These are phyloP conservation scores for Porogramme epimiltina DNA, from an alignment of 1,284 basidiomycete genomes.

Conservation along the genomic window DNA sequence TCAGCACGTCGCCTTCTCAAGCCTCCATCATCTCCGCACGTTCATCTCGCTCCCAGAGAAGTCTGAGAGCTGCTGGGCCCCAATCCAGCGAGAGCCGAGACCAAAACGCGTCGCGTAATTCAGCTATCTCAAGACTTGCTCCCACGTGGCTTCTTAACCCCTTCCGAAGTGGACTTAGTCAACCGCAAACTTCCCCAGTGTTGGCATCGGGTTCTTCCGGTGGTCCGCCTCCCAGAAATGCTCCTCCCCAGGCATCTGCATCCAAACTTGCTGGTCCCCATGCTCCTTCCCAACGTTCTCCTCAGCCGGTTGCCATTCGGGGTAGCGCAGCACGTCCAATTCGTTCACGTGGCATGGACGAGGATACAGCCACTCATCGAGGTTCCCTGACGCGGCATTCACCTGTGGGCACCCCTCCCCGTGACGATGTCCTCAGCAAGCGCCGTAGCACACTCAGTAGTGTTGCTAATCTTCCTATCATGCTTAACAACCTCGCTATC, in stretches of 20 bases:
- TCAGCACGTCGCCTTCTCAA: slow-evolving; percentile 72
- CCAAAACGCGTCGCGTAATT: slow-evolving; percentile 37
- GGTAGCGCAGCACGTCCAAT: slow-evolving; percentile 38
- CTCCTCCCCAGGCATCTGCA: slow-evolving; percentile 10
- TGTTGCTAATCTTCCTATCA: slow-evolving; percentile 43
- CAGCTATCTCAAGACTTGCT: slow-evolving; percentile 60
- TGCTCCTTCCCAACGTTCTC: slow-evolving; percentile 32
- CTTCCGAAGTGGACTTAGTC: slow-evolving; percentile 62
- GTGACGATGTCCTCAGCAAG: slow-evolving; percentile 60
- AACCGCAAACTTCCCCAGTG: slow-evolving; percentile 59
- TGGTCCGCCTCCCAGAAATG: slow-evolving; percentile 26
- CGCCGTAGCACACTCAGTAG: slow-evolving; percentile 49
- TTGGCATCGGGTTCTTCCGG: slow-evolving; percentile 46
- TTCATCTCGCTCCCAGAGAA: slow-evolving; percentile 41
- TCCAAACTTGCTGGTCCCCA: slow-evolving; percentile 4
- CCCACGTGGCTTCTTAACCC: slow-evolving; percentile 77
- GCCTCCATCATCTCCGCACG: slow-evolving; percentile 60
- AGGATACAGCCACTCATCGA: slow-evolving; percentile 49
- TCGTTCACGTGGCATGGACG: slow-evolving; percentile 50
- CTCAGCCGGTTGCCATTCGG: slow-evolving; percentile 58
- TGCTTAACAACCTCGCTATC: slow-evolving; percentile 50
- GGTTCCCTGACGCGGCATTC: slow-evolving; percentile 54
- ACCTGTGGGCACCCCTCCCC: slow-evolving; percentile 66
- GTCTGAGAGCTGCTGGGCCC: slow-evolving; percentile 27
- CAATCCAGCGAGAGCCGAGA: slow-evolving; percentile 30